phyloP scores from a whole-genome alignment of 345 rosid species.

The Adansonia digitata region DNA sequence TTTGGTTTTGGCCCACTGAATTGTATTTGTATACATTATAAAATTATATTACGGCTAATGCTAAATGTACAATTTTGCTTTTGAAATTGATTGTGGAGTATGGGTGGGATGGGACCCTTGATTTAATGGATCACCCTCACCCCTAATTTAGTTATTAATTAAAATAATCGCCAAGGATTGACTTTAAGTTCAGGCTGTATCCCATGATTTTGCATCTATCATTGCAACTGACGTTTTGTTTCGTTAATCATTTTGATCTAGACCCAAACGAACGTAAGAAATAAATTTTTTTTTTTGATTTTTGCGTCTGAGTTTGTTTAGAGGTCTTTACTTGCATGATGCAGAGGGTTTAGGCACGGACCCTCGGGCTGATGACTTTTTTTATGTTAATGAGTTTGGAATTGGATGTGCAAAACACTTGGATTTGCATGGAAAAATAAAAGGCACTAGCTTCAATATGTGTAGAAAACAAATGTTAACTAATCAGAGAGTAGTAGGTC shows the following conservation, averaged over 20 bases:
- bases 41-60: background rate
- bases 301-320: background rate
- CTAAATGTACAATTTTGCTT: background rate
- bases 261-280: background rate
- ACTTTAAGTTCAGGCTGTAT: background rate
- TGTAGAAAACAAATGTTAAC: background rate
- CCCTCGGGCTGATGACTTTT: background rate
- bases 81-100: background rate
- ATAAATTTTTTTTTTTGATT: background rate
- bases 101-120: background rate
- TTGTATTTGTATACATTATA: background rate
- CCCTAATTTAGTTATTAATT: background rate
- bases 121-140: background rate
- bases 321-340: background rate
- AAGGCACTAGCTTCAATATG: too few species aligned
- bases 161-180: background rate
- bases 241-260: background rate
- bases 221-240: background rate
- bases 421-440: background rate
- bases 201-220: background rate
- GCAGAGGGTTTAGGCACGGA: background rate
- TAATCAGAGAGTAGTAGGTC: slow-evolving; percentile 26
- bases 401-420: background rate
- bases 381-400: background rate
- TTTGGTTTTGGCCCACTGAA: background rate